A percentile compares a stretch with the other conserved stretches of the same genome.
These are phyloP conservation scores for Prunus padus DNA, from an alignment of 306 rosid genomes.

Conservation along the genomic window DNA sequence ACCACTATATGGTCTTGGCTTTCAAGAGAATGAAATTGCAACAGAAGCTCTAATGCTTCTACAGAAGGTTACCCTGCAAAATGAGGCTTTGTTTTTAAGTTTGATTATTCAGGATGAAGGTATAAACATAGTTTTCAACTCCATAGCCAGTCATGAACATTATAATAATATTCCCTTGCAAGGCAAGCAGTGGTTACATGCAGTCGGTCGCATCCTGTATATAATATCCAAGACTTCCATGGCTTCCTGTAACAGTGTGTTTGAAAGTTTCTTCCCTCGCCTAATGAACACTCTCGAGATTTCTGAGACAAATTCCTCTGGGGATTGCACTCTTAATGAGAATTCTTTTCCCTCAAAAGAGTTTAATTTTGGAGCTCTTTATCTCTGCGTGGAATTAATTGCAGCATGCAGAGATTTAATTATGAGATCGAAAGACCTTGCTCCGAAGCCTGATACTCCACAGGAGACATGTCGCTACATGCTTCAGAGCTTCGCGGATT, in stretches of 20 bases:
- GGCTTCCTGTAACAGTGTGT: slow-evolving; percentile 62
- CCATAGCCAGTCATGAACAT: slow-evolving; percentile 42
- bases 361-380: slow-evolving; percentile 71
- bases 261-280: slow-evolving; percentile 54
- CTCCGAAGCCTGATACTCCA: slow-evolving; percentile 29
- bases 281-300: slow-evolving; percentile 55
- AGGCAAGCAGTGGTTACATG: slow-evolving; percentile 69
- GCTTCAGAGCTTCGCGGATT: slow-evolving; percentile 50
- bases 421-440: slow-evolving; percentile 35
- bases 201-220: slow-evolving; percentile 65
- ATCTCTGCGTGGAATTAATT: slow-evolving; percentile 74
- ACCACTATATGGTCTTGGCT: slow-evolving; percentile 51
- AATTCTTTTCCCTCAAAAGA: slow-evolving; percentile 25
- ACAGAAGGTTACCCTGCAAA: slow-evolving; percentile 60
- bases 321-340: slow-evolving; percentile 31
- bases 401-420: slow-evolving; percentile 62
- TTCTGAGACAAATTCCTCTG: slow-evolving; percentile 29
- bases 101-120: slow-evolving; percentile 72
- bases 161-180: slow-evolving; percentile 50
- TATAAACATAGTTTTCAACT: slow-evolving; percentile 52
- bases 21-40: slow-evolving; percentile 58
- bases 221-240: slow-evolving; percentile 52
- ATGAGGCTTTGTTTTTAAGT: slow-evolving; percentile 47
- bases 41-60: slow-evolving; percentile 72
- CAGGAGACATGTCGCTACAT: slow-evolving; percentile 44